Evolutionary conservation across 768 basidiomycete species (phyloP).

Genomic region (Lanmaoa rubissima): DNA sequence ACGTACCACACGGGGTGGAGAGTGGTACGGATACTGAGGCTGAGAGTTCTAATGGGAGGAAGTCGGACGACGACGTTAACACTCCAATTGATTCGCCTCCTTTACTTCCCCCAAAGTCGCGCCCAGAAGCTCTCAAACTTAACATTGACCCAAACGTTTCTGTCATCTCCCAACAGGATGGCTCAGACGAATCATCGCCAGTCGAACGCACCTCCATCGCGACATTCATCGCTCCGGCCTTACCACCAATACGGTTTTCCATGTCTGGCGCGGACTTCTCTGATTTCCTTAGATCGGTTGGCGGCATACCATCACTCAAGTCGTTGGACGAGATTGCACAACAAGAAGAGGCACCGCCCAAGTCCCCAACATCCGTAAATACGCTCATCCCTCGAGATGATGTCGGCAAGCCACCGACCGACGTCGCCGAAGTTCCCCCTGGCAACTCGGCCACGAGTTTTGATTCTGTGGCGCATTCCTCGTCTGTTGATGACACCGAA

Average conservation of each 20-base stretch:
- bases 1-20: constrained; percentile 72
- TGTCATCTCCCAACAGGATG: constrained; percentile 32
- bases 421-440: background rate
- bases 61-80: constrained; percentile 24
- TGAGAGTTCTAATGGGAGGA: constrained; percentile 44
- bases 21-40: constrained; percentile 72
- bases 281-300: constrained; percentile 62
- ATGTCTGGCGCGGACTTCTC: constrained; percentile 81
- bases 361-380: constrained; percentile 20
- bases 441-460: background rate
- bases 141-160: constrained; percentile 18
- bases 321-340: constrained; percentile 47
- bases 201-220: constrained; percentile 66
- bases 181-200: constrained; percentile 57
- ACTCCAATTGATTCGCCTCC: constrained; percentile 36
- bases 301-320: constrained; percentile 46
- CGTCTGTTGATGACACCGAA: constrained; percentile 5
- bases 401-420: background rate
- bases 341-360: constrained; percentile 36
- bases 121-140: constrained; percentile 32
- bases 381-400: constrained; percentile 14
- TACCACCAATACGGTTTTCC: constrained; percentile 91
- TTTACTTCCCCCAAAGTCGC: constrained; percentile 43
- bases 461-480: background rate
- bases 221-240: constrained; percentile 82